Base-by-base conservation (phyloP, 2,329 filamentous ascomycete species). In the Incumbomyces delicatus region DNA sequence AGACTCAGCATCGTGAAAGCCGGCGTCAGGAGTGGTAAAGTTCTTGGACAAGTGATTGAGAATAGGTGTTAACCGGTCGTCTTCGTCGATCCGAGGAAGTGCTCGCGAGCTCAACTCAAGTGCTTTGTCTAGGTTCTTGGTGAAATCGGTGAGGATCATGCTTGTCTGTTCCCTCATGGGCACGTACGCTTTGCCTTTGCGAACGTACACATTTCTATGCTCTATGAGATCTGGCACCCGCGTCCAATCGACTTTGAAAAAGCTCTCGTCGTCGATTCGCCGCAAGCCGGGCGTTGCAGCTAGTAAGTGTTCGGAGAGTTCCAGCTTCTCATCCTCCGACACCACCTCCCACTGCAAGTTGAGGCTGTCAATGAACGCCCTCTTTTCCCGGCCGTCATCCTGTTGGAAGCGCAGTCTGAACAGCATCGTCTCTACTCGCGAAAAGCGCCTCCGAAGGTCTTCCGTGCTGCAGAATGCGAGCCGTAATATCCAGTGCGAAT, bases 181-280 rank as follows among this genome's bases (percentile, higher is more conserved):
- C 1, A 98, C 90, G 60, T 88, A 98, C 1, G 92, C 92, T 64
- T 87, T 92, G 2, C 92, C 92, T 22, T 69, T 80, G 56, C 76
- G 83, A 54, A 96, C 54, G 46, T 92, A 81, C 1, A 94, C 86
- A 44, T 77, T 76, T 42, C 90, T 75, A 41, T 76, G 69, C 66
- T 95, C 89, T 1, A 98, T 81, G 32, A 98, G 69, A 51, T 96
- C 90, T 0, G 90, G 87, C 1, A 98, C 92, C 30, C 81, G 78
- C 62, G 88, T 85, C 88, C 90, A 98, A 59, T 95, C 87, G 1
- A 96, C 87, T 68, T 95, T 96, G 73, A 94, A 94, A 83, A 87
- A 98, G 20, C 72, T 80, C 58, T 92, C 87, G 35, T 95, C 87
- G 13, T 95, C 87, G 5, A 72, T 52, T 45, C 65, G 63, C 34